phyloP scores from a whole-genome alignment of 140 eudicot species.

The Cichorium intybus region DNA sequence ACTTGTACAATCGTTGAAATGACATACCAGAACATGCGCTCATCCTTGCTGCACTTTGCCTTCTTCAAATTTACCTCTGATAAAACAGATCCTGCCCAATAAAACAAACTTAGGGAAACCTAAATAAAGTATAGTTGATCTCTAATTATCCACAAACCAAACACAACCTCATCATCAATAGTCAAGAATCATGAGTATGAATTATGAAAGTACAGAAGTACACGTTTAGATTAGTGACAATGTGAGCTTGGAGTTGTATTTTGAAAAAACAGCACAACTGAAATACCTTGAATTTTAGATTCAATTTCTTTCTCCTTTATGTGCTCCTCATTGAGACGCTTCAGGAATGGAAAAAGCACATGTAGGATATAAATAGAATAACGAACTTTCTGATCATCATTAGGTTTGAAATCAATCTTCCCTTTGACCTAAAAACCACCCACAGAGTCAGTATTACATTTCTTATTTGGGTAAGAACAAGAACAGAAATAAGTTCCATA shows the following conservation, averaged over 20 bases:
- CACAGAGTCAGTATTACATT: background rate
- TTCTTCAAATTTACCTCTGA: background rate
- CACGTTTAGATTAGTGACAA: background rate
- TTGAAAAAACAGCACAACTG: background rate
- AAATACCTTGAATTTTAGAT: conserved; percentile 54
- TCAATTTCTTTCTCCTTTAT: conserved; percentile 50
- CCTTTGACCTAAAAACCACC: conserved; percentile 22
- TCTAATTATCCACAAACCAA: no score
- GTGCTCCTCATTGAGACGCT: conserved; percentile 48
- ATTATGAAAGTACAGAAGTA: background rate
- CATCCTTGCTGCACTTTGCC: background rate
- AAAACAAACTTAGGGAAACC: background rate
- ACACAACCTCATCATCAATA: background rate
- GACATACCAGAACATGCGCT: background rate
- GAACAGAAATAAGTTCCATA: background rate
- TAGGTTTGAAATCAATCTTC: conserved; percentile 8
- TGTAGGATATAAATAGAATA: conserved; percentile 42
- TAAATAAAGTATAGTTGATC: no score
- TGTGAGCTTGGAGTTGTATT: background rate
- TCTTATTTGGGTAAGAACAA: background rate
- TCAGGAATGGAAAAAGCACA: conserved; percentile 50
- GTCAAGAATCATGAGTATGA: background rate
- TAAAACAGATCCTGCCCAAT: background rate
- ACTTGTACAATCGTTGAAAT: background rate
- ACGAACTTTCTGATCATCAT: conserved; percentile 31